phyloP scores from a whole-genome alignment of 2,329 filamentous ascomycete genomes.

The Cladosporium sp. region DNA sequence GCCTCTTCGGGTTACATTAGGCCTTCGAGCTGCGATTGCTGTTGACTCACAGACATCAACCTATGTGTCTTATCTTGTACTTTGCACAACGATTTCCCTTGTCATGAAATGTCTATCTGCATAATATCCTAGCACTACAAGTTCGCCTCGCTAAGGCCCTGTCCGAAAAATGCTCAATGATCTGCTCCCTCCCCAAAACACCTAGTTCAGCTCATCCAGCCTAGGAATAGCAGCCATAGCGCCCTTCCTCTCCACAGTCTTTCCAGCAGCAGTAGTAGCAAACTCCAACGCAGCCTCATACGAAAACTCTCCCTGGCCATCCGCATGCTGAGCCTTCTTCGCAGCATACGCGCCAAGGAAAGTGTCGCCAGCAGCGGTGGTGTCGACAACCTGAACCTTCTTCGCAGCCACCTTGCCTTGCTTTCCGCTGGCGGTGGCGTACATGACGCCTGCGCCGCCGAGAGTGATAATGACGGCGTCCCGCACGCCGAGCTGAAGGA shows the following conservation, averaged over 20 bases:
- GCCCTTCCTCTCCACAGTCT: conserved; percentile 61
- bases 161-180: too few species aligned
- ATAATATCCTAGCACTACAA: too few species aligned
- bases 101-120: too few species aligned
- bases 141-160: too few species aligned
- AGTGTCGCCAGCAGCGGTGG: conserved; percentile 89
- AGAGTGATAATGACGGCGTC: conserved; percentile 83
- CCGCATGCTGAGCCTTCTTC: conserved; percentile 29
- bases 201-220: conserved; percentile 47
- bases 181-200: too few species aligned
- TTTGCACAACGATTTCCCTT: too few species aligned
- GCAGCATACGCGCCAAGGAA: conserved; percentile 83
- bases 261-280: conserved; percentile 59
- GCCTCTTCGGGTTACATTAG: too few species aligned
- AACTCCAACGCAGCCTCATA: conserved; percentile 56
- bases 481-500: conserved; percentile 64
- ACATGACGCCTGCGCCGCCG: conserved; percentile 48
- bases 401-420: conserved; percentile 44
- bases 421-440: conserved; percentile 22
- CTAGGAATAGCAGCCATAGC: conserved; percentile 65
- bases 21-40: too few species aligned
- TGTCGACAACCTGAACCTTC: conserved; percentile 78
- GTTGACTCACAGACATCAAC: too few species aligned
- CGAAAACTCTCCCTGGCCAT: conserved; percentile 26
- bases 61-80: too few species aligned